phyloP scores from a whole-genome alignment of 306 rosid genomes.

The Fagus sylvatica region DNA sequence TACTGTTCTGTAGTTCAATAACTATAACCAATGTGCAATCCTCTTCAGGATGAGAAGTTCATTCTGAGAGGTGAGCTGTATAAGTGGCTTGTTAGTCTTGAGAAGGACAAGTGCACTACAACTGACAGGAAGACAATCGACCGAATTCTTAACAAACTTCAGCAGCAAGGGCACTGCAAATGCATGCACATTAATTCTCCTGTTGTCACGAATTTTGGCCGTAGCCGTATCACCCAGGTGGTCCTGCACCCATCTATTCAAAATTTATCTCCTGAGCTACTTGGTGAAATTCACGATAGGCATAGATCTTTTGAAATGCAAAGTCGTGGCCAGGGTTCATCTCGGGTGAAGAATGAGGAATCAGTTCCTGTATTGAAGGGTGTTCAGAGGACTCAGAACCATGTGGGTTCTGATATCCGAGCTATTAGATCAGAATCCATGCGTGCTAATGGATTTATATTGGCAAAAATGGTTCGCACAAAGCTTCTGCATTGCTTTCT shows the following conservation, averaged over 20 bases:
- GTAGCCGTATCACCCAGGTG: constrained; percentile 46
- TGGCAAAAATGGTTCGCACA: constrained; percentile 93
- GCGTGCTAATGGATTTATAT: constrained; percentile 85
- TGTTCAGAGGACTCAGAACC: constrained; percentile 59
- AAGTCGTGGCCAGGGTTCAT: constrained; percentile 53
- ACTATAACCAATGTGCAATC: constrained; percentile 7
- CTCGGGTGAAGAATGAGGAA: constrained; percentile 49
- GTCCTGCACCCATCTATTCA: constrained; percentile 75
- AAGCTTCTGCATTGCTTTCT: constrained; percentile 80
- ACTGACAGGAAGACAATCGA: constrained; percentile 76
- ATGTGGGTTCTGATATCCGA: constrained; percentile 40
- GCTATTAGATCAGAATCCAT: constrained; percentile 63
- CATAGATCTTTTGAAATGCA: constrained; percentile 67
- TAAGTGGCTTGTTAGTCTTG: constrained; percentile 75
- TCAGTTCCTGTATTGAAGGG: constrained; percentile 68
- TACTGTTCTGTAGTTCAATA: constrained; percentile 15
- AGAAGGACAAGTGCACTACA: constrained; percentile 61
- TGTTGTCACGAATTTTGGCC: constrained; percentile 60
- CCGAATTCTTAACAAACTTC: constrained; percentile 70
- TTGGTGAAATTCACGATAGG: constrained; percentile 71
- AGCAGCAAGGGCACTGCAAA: constrained; percentile 66
- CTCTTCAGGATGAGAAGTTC: constrained; percentile 69
- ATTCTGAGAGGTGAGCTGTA: constrained; percentile 66
- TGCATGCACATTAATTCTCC: constrained; percentile 65
- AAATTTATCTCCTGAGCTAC: constrained; percentile 62